Evolutionary conservation across 192 early-diverging fungal genomes (phyloP).

Genomic region (Mortierella claussenii): DNA sequence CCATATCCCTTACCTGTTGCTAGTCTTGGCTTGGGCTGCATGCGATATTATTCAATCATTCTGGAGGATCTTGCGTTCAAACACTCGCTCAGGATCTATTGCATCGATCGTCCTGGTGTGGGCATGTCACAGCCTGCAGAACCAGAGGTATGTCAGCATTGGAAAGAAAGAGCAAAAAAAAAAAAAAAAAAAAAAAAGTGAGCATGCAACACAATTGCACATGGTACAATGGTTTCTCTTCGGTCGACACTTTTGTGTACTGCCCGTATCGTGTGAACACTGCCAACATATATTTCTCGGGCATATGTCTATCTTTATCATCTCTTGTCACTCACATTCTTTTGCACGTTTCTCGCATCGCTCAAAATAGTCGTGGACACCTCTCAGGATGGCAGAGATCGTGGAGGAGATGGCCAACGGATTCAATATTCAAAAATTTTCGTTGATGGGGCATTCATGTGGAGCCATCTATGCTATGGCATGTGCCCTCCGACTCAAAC

Average conservation of each 20-base stretch:
- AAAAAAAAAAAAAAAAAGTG: too few relatives aligned
- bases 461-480: slow-evolving; percentile 58
- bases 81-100: slow-evolving; percentile 54
- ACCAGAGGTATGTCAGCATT: slow-evolving; percentile 32
- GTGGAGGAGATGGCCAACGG: slow-evolving; percentile 52
- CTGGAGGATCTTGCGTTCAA: slow-evolving; percentile 56
- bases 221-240: too few relatives aligned
- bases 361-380: slow-evolving; percentile 43
- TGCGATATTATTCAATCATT: slow-evolving; percentile 56
- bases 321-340: neutral
- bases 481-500: slow-evolving; percentile 49
- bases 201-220: too few relatives aligned
- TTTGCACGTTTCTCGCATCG: neutral
- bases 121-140: slow-evolving; percentile 50
- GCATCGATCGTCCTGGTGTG: slow-evolving; percentile 55
- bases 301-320: neutral
- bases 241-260: too few relatives aligned
- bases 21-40: slow-evolving; percentile 57
- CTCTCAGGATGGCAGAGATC: slow-evolving; percentile 51
- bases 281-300: too few relatives aligned
- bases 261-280: too few relatives aligned
- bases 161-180: too few relatives aligned
- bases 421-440: slow-evolving; percentile 58
- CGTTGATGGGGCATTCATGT: slow-evolving; percentile 55
- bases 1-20: too few relatives aligned